A percentile compares a stretch with the other conserved stretches of the same genome.
Evolutionary conservation across 179 eudicot species (phyloP).

Genomic region (Beta corolliflora): DNA sequence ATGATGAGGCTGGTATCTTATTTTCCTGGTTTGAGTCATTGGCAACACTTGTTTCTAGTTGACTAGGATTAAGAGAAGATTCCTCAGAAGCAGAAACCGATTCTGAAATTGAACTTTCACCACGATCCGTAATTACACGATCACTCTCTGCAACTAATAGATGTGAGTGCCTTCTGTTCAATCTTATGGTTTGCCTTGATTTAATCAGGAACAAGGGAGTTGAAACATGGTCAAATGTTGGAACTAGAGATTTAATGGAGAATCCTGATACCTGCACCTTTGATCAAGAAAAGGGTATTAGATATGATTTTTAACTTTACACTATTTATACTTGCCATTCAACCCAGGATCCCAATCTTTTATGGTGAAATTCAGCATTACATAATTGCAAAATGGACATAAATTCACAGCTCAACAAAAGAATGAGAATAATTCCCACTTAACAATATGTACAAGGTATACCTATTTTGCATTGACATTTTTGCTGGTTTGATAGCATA

Average conservation of each 20-base stretch:
- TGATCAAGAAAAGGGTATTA: slow-evolving; percentile 6
- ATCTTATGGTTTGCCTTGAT: slow-evolving; percentile 31
- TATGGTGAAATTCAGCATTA: background rate
- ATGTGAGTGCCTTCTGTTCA: slow-evolving; percentile 31
- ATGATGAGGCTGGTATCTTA: slow-evolving; percentile 13
- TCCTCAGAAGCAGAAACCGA: slow-evolving; percentile 32
- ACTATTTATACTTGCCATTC: background rate
- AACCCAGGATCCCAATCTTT: background rate
- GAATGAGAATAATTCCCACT: background rate
- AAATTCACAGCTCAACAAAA: background rate
- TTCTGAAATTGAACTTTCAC: slow-evolving; percentile 34
- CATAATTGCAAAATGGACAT: background rate
- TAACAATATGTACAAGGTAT: background rate
- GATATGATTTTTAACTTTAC: background rate
- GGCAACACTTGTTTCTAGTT: slow-evolving; percentile 24
- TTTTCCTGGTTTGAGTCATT: slow-evolving; percentile 21
- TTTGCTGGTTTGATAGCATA: too few species aligned
- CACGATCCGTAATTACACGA: slow-evolving; percentile 44
- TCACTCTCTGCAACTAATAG: slow-evolving; percentile 57
- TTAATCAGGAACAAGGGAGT: slow-evolving; percentile 30
- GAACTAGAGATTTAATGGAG: slow-evolving; percentile 25
- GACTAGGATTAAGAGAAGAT: slow-evolving; percentile 20
- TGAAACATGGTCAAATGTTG: slow-evolving; percentile 33
- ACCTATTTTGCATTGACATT: too few species aligned
- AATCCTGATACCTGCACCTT: slow-evolving; percentile 51